Evolutionary conservation across 257 asterid genomes (phyloP), one percentile per base, ranked within the genome.

Genomic region (Nicotiana attenuata): DNA sequence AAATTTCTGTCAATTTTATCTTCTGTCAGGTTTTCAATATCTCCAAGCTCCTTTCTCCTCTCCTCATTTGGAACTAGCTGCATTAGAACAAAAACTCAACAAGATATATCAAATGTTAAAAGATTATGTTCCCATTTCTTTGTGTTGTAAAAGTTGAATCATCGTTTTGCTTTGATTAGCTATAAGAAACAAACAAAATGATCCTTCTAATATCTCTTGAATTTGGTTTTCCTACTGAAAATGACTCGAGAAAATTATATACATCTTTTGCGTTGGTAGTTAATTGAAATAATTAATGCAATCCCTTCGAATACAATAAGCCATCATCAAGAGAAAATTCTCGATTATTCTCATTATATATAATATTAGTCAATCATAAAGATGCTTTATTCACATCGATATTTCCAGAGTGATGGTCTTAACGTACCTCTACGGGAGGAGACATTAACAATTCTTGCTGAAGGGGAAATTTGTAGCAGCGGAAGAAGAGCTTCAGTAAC

Each of bases 401-500:
- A 56, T 56, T 56, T 56, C 20, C 63, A 14, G 47, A 33, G 22
- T 24, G 20, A 26, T 60, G 11, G 28, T 38, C 92, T 86, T 82
- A 94, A 81, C 87, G 90, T 94, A 76, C 97, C 87, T 81, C 93
- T 86, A 10, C 88, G 85, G 78, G 97, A 94, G 83, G 97, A 84
- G 29, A 94, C 89, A 55, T 91, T 94, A 47, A 92, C 97, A 5
- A 93, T 90, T 81, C 92, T 89, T 84, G 97, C 97, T 3, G 82
- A 84, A 82, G 86, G 82, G 60, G 98, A 91, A 16, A 80, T 88
- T 78, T 87, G 90, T 5, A 94, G 88, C 78, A 90, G 7, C 8
- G 96, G 97, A 87, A 94, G 95, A 82, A 94, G 91, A 75, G 92
- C 90, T 84, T 93, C 95, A 1, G 97, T 92, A 17, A 93, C 90